A percentile compares a stretch with the other conserved stretches of the same genome.
Conservation (phyloP, 257 asterid species). For the Leptodermis oblonga region DNA sequence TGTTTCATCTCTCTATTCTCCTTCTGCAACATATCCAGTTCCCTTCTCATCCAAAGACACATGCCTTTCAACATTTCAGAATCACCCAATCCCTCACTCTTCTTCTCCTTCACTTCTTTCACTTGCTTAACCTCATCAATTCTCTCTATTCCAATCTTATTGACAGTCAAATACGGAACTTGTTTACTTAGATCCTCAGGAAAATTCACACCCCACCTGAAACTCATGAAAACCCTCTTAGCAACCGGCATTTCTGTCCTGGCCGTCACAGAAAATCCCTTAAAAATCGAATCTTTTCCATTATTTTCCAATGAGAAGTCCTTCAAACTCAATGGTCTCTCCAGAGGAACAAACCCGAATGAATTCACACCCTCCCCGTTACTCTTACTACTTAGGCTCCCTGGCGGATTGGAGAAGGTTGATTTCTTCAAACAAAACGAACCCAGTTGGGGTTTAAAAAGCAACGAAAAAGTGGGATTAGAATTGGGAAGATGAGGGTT, state of each 20-base stretch:
- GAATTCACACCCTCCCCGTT: slow-evolving; percentile 36
- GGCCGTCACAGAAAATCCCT: slow-evolving; percentile 55
- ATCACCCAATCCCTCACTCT: slow-evolving; percentile 35
- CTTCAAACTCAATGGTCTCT: slow-evolving; percentile 41
- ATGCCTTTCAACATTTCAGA: slow-evolving; percentile 53
- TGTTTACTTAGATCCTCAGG: slow-evolving; percentile 42
- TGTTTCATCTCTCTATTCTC: slow-evolving; percentile 61
- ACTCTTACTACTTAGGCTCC: slow-evolving; percentile 7
- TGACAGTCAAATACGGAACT: slow-evolving; percentile 59
- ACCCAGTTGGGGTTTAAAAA: slow-evolving; percentile 69
- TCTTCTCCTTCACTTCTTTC: slow-evolving; percentile 28
- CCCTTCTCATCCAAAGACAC: slow-evolving; percentile 75
- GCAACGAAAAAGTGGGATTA: slow-evolving; percentile 64
- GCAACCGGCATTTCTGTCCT: slow-evolving; percentile 57
- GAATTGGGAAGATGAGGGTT: slow-evolving; percentile 48
- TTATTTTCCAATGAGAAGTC: slow-evolving; percentile 32
- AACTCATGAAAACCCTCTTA: slow-evolving; percentile 40
- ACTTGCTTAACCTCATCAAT: slow-evolving; percentile 42
- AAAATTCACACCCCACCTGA: slow-evolving; percentile 69
- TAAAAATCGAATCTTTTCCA: slow-evolving; percentile 41
- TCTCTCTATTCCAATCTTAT: slow-evolving; percentile 61
- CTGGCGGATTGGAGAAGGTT: slow-evolving; percentile 31
- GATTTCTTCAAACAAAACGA: slow-evolving; percentile 70
- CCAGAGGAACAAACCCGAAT: slow-evolving; percentile 65
- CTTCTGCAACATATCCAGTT: slow-evolving; percentile 52